Evolutionary conservation across 2,329 filamentous ascomycete genomes (phyloP), one percentile per base, ranked within the genome.

Genomic region (Dothistroma pini): DNA sequence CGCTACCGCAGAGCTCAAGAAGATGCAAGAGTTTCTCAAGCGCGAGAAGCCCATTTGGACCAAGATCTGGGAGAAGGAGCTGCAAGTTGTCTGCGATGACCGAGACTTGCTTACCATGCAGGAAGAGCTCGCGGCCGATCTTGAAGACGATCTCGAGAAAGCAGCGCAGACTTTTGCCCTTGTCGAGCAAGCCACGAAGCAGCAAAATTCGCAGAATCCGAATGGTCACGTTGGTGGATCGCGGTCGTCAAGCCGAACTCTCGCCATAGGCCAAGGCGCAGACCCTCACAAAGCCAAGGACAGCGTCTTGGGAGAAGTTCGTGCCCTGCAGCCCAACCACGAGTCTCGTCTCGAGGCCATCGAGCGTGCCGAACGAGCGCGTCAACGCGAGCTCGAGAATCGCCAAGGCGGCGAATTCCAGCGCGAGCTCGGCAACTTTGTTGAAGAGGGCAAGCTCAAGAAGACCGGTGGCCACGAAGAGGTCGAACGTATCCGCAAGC

Each of bases 1-100:
- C 58, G 87, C 95, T 34, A 89, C 87, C 54, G 88, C 91, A 72
- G 93, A 97, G 72, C 86, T 99, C 64, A 95, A 91, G 83, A 93
- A 90, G 78, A 89, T 99, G 84, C 90, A 96, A 73, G 93, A 96
- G 16, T 96, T 90, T 79, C 85, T 99, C 78, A 88, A 87, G 69
- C 85, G 86, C 52, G 95, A 99, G 83, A 96, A 96, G 76, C 95
- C 95, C 0, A 82, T 97, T 60, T 99, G 95, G 93, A 97, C 92
- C 58, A 97, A 97, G 84, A 96, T 97, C 66, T 99, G 95, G 95
- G 93, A 97, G 83, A 93, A 96, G 77, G 93, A 97, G 75, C 81
- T 99, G 51, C 91, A 97, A 75, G 88, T 93, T 56, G 93, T 99
- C 2, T 97, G 95, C 78, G 92, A 96, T 74, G 95, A 97, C 72